Base-by-base conservation (phyloP, 805 yeast genomes). In the Candida orba region DNA sequence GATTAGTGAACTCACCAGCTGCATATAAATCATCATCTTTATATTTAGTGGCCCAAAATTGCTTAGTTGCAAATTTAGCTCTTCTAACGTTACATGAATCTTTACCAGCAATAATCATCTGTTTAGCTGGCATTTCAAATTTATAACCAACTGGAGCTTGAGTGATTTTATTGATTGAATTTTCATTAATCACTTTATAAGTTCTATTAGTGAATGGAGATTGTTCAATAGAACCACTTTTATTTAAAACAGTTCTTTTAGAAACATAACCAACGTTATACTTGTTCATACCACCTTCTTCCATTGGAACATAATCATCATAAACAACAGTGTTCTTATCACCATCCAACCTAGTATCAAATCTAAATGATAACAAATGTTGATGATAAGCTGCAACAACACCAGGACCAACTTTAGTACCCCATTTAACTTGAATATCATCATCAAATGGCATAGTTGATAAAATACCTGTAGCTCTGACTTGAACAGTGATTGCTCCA, bases 1-100 rank as follows among this genome's bases (percentile, higher is more conserved):
- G 95, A 64, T 84, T 85, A 49, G 95, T 84, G 71, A 84, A 84
- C 60, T 83, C 90, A 62, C 95, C 95, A 46, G 89, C 90, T 40
- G 90, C 88, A 52, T 71, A 84, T 54, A 82, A 63, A 65, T 83
- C 78, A 58, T 81, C 73, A 59, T 85, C 93, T 49, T 68, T 67
- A 67, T 83, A 81, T 63, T 83, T 84, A 52, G 91, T 81, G 52
- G 83, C 89, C 90, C 91, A 84, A 51, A 84, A 64, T 61, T 82
- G 91, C 61, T 84, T 72, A 20, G 90, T 82, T 34, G 90, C 87
- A 57, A 74, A 84, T 46, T 68, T 69, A 17, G 91, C 91, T 71
- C 93, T 79, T 65, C 72, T 79, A 52, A 69, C 71, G 59, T 84
- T 83, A 68, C 64, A 78, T 3, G 88, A 78, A 35, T 75, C 75